Conservation (phyloP, 2,329 filamentous ascomycete species). For the Thielaviopsis ethacetica region DNA sequence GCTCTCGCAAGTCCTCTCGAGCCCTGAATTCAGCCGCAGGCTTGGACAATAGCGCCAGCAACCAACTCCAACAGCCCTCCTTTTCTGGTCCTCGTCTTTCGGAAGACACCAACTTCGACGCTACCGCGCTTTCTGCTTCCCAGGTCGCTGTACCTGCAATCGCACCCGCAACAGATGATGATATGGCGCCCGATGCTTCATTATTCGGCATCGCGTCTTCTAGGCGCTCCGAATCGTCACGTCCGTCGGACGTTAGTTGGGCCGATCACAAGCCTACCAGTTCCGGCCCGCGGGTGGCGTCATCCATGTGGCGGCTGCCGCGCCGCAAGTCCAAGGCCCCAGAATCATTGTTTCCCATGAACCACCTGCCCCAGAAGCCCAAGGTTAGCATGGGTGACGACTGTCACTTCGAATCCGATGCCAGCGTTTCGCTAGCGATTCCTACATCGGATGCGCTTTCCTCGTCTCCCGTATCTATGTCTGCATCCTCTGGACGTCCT, state of each 20-base stretch:
- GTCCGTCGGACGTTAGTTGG: slow-evolving; percentile 60
- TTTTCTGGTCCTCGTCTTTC: slow-evolving; percentile 3
- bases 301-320: slow-evolving; percentile 53
- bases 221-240: slow-evolving; percentile 49
- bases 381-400: slow-evolving; percentile 17
- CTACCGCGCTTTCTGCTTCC: not conserved
- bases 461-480: slow-evolving; percentile 2
- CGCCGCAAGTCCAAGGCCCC: slow-evolving; percentile 61
- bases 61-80: not conserved
- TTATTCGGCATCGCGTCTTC: slow-evolving; percentile 4
- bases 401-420: slow-evolving; percentile 8
- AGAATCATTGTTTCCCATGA: slow-evolving; percentile 67
- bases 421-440: slow-evolving; percentile 4
- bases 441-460: not conserved
- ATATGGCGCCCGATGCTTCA: slow-evolving; percentile 20
- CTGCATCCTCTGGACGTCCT: not conserved
- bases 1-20: slow-evolving; percentile 6
- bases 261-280: slow-evolving; percentile 28
- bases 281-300: slow-evolving; percentile 4
- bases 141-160: not conserved
- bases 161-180: slow-evolving; percentile 29
- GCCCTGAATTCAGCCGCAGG: slow-evolving; percentile 4
- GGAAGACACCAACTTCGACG: slow-evolving; percentile 3
- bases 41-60: slow-evolving; percentile 2
- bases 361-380: slow-evolving; percentile 65